Percentiles rank a stretch among this genome's conserved stretches.
phyloP scores from a whole-genome alignment of 495 filamentous ascomycete genomes.

The Penicillium subrubescens region DNA sequence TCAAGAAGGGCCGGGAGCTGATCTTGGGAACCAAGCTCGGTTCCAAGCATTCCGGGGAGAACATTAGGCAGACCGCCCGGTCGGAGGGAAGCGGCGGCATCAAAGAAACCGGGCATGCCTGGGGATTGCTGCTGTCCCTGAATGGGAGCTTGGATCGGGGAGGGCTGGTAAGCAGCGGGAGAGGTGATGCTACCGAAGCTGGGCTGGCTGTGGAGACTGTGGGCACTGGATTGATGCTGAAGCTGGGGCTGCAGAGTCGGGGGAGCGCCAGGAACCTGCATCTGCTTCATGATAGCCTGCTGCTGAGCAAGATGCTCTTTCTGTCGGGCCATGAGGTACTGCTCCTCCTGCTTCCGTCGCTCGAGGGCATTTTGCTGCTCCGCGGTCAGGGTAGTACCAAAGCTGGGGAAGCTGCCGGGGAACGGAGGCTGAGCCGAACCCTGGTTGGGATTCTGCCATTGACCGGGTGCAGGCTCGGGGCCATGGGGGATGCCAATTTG shows the following conservation, averaged over 20 bases:
- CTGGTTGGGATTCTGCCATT: constrained; percentile 43
- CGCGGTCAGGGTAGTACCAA: constrained; percentile 95
- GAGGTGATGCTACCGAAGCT: constrained; percentile 91
- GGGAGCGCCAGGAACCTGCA: constrained; percentile 62
- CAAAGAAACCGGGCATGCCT: constrained; percentile 70
- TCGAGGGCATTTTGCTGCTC: constrained; percentile 98
- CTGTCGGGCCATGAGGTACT: constrained; percentile 92
- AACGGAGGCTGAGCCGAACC: constrained; percentile 90
- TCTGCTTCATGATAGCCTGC: constrained; percentile 75
- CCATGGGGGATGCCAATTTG: constrained; percentile 94
- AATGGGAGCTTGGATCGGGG: constrained; percentile 71
- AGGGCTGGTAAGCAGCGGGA: constrained; percentile 73
- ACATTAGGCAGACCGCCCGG: constrained; percentile 41
- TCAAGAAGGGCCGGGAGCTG: constrained; percentile 63
- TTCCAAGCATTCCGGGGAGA: constrained; percentile 55
- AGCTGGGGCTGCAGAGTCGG: constrained; percentile 57
- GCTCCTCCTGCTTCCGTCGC: constrained; percentile 95
- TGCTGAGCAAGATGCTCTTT: constrained; percentile 91
- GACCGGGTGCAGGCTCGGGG: constrained; percentile 51
- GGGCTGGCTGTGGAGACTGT: constrained; percentile 94
- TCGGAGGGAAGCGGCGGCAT: constrained; percentile 49
- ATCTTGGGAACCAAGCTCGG: constrained; percentile 56
- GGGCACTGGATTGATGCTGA: constrained; percentile 90
- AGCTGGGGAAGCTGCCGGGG: constrained; percentile 90
- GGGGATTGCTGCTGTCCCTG: constrained; percentile 49